Percentiles rank a stretch among this genome's conserved stretches.
phyloP scores from a whole-genome alignment of 176 grass and related monocot species.

The Triticum dicoccoides region DNA sequence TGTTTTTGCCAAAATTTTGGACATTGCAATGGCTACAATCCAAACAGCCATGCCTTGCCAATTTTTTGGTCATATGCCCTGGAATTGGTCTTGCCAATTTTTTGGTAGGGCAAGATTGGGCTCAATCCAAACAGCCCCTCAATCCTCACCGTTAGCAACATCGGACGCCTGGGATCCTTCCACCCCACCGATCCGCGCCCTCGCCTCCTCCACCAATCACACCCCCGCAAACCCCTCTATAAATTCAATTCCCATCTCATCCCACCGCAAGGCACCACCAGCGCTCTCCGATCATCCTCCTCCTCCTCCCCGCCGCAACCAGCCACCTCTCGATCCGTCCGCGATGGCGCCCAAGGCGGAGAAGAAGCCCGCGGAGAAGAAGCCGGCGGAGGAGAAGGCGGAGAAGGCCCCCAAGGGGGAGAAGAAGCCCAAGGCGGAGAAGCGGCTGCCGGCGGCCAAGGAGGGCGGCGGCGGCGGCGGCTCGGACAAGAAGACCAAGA shows the following conservation, averaged over 20 bases:
- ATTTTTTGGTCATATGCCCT: no score
- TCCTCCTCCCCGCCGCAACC: neutral
- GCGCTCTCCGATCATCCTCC: no score
- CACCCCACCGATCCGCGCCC: constrained; percentile 27
- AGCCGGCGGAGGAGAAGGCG: constrained; percentile 36
- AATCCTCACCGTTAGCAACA: neutral
- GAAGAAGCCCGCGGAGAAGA: constrained; percentile 50
- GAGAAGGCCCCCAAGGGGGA: constrained; percentile 19
- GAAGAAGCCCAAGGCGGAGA: constrained; percentile 45
- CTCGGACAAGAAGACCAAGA: constrained; percentile 37
- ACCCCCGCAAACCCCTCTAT: neutral
- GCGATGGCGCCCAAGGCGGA: constrained; percentile 47
- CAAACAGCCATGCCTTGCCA: no score
- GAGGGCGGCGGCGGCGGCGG: constrained; percentile 24
- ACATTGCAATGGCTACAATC: no score
- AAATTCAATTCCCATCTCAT: neutral
- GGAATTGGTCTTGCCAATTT: no score
- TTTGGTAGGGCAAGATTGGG: no score
- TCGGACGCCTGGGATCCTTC: neutral
- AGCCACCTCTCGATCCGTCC: neutral
- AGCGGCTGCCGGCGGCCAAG: constrained; percentile 36
- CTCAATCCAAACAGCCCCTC: no score
- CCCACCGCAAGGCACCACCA: neutral
- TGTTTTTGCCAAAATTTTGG: no score
- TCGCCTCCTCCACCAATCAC: constrained; percentile 13